phyloP scores from a whole-genome alignment of 2,329 filamentous ascomycete genomes.

The Colletotrichum tanaceti region DNA sequence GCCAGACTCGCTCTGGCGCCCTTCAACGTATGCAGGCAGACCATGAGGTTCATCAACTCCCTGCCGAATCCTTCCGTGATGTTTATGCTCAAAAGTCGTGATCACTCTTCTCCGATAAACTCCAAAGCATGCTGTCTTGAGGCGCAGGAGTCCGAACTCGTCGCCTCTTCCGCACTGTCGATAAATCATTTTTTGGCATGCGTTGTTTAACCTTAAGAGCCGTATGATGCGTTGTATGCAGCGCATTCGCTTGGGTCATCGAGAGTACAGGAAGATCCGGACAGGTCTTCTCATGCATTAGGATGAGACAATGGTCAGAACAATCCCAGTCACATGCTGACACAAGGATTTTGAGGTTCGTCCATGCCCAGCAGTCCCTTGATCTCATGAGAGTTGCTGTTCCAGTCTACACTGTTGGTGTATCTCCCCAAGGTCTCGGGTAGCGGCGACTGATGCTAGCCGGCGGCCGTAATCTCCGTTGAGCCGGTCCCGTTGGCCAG shows the following conservation, averaged over 20 bases:
- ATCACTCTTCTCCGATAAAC: neutral
- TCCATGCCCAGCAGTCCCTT: neutral
- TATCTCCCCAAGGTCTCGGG: neutral
- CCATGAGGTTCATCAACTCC: neutral
- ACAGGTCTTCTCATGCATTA: neutral
- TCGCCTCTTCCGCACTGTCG: neutral
- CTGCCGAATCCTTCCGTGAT: neutral
- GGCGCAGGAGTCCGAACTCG: neutral
- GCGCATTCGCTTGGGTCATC: neutral
- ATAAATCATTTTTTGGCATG: neutral
- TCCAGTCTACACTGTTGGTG: neutral
- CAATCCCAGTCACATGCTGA: neutral
- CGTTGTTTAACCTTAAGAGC: neutral
- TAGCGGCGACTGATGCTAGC: constrained; percentile 3
- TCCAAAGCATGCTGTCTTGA: neutral
- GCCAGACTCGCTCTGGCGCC: neutral
- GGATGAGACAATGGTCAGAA: neutral
- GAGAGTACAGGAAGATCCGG: neutral
- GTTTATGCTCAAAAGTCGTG: neutral
- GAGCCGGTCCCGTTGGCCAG: constrained; percentile 28
- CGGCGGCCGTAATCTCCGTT: constrained; percentile 20
- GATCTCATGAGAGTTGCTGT: neutral
- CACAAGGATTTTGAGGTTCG: constrained; percentile 1
- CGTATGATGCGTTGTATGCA: neutral
- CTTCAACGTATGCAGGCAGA: neutral